Conservation (phyloP, 2,329 filamentous ascomycete genomes). For the Botrytis aclada region DNA sequence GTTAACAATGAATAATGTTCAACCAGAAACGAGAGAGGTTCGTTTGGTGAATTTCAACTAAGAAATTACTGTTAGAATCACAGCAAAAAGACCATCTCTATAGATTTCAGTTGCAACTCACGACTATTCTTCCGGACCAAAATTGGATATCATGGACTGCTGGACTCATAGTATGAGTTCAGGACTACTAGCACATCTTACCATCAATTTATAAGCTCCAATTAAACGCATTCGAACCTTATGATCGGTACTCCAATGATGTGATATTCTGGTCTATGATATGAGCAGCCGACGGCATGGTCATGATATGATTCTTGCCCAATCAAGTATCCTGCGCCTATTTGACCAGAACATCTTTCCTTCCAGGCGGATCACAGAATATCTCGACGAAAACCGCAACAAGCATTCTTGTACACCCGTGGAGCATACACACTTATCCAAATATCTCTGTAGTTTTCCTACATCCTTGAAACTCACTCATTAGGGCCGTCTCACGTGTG, state of each 20-base stretch:
- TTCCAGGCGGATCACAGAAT: background rate
- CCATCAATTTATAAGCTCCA: background rate
- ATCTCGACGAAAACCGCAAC: background rate
- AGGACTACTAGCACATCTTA: background rate
- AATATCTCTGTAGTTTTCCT: background rate
- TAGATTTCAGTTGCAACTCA: background rate
- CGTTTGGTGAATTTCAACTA: background rate
- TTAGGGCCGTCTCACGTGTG: background rate
- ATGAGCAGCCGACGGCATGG: background rate
- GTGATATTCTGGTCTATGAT: background rate
- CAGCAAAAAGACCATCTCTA: background rate
- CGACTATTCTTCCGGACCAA: background rate
- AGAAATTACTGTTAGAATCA: background rate
- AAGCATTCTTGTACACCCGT: background rate
- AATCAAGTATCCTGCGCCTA: background rate
- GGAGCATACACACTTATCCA: background rate
- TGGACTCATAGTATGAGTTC: background rate
- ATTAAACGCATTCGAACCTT: background rate
- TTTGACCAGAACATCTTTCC: background rate
- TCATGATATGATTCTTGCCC: background rate
- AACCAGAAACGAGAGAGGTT: background rate
- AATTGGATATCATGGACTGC: background rate
- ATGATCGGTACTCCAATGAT: background rate
- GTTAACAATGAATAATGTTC: background rate
- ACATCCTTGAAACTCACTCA: constrained; percentile 1